These are phyloP conservation scores for Adiantum capillusveneris DNA, from an alignment of 75 land plant species.

Conservation along the genomic window DNA sequence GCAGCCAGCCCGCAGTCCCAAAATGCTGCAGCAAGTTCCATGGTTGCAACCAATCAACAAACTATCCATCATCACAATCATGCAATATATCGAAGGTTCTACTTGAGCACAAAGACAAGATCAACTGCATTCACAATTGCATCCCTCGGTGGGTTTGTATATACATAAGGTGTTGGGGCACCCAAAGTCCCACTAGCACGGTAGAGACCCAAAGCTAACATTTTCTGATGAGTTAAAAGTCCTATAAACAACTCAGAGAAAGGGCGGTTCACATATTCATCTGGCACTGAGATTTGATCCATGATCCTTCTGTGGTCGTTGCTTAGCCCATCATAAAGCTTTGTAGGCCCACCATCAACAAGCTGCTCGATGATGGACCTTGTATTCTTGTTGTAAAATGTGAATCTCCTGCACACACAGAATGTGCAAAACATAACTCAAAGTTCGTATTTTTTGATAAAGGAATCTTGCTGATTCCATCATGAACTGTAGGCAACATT, in stretches of 20 bases:
- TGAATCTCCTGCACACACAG: conserved; percentile 22
- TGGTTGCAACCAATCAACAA: no score
- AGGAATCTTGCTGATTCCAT: no score
- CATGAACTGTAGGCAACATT: no score
- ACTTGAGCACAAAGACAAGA: conserved; percentile 22
- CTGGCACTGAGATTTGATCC: conserved; percentile 31
- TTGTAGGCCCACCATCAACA: conserved; percentile 17
- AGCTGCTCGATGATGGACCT: conserved; percentile 35
- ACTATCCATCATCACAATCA: background rate
- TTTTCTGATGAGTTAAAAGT: conserved; percentile 15
- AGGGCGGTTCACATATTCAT: conserved; percentile 17
- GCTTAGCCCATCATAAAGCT: conserved; percentile 2
- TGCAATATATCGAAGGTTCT: background rate
- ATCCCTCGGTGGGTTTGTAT: conserved; percentile 25
- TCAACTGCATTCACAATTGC: conserved; percentile 10
- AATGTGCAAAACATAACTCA: background rate
- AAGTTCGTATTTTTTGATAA: background rate
- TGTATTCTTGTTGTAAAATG: conserved; percentile 35
- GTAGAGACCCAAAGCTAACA: conserved; percentile 33
- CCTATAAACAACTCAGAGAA: conserved; percentile 29
- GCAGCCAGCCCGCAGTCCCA: no score
- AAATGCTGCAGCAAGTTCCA: background rate
- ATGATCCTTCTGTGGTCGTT: conserved; percentile 3
- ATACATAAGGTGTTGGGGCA: conserved; percentile 28
- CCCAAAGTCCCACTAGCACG: conserved; percentile 18